Evolutionary conservation across 371 early-diverging fungal species (phyloP), one percentile per base, ranked within the genome.

Genomic region (Mucor sp.): DNA sequence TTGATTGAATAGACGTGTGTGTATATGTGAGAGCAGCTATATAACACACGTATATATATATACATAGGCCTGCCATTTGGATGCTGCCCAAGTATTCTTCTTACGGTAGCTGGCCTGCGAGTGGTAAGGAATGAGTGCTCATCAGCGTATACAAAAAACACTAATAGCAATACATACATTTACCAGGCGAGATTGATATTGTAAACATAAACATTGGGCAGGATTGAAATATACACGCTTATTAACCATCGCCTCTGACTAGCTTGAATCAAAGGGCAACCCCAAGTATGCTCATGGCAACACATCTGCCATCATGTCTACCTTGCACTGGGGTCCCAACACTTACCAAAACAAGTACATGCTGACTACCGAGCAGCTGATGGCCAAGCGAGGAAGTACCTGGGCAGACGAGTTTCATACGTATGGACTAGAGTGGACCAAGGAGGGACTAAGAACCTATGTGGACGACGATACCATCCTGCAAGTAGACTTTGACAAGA

Each of bases 81-180:
- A 81, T 92, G 88, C 59, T 92, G 63, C 93, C 91, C n/a, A 85
- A 78, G 37, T 63, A 89, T 67, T 81, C 83, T 43, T 76, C 78
- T 4, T 92, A 92, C 68, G 93, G 91, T 25, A 57, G 67, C 25
- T 92, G 93, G 93, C 91, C 93, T 25, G 89, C 90, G 2, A 85
- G 84, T 62, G 89, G 91, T 72, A 87, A 86, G 73, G 76, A 80
- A 39, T 44, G 76, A 80, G 66, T 57, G 78, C 33, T 15, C 6
- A 73, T 76, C 21, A 19, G 8, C 3, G 2, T 8, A 15, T 43
- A 7, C 5, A 58, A 21, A 21, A 39, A 28, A 14, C 19, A 4
- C 21, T 33, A 17, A 43, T 32, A n/a, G 33, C 28, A 32, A 7
- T 35, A 25, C 7, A 6, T 55, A 15, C 6, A 14, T 43, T 19